These are phyloP conservation scores for Epichloe uncinata DNA, from an alignment of 2,329 filamentous ascomycete genomes.

Conservation along the genomic window DNA sequence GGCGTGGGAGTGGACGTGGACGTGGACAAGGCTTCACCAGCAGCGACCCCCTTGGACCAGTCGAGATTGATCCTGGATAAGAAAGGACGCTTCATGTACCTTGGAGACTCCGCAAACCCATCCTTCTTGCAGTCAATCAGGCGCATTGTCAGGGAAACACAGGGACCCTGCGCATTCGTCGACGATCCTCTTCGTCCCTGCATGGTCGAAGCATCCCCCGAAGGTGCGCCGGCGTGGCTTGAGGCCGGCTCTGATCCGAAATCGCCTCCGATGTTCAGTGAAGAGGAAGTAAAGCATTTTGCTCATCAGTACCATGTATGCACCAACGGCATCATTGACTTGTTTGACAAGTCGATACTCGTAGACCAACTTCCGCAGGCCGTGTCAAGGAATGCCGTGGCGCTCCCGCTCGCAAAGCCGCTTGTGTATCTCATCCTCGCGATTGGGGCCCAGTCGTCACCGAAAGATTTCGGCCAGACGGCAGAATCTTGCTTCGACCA, in stretches of 20 bases:
- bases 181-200: slow-evolving; percentile 16
- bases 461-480: slow-evolving; percentile 13
- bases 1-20: not conserved
- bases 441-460: slow-evolving; percentile 17
- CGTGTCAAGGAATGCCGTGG: slow-evolving; percentile 2
- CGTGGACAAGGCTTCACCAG: slow-evolving; percentile 10
- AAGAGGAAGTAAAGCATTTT: slow-evolving; percentile 4
- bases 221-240: slow-evolving; percentile 10
- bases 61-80: slow-evolving; percentile 5
- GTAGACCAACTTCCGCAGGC: slow-evolving; percentile 11
- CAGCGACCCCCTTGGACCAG: slow-evolving; percentile 7
- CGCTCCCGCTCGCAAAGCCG: slow-evolving; percentile 6
- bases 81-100: slow-evolving; percentile 5
- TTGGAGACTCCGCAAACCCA: slow-evolving; percentile 7
- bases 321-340: slow-evolving; percentile 20
- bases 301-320: slow-evolving; percentile 1
- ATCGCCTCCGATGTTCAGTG: not conserved
- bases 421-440: slow-evolving; percentile 25
- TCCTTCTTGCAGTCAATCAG: slow-evolving; percentile 16
- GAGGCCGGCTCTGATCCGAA: not conserved
- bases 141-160: slow-evolving; percentile 10
- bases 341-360: slow-evolving; percentile 18
- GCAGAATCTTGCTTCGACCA: slow-evolving; percentile 15
- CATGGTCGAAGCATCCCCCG: slow-evolving; percentile 16
- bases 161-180: slow-evolving; percentile 14